Evolutionary conservation across 1,139 yeast species (phyloP).

Genomic region (Yamadazyma atlantica): DNA sequence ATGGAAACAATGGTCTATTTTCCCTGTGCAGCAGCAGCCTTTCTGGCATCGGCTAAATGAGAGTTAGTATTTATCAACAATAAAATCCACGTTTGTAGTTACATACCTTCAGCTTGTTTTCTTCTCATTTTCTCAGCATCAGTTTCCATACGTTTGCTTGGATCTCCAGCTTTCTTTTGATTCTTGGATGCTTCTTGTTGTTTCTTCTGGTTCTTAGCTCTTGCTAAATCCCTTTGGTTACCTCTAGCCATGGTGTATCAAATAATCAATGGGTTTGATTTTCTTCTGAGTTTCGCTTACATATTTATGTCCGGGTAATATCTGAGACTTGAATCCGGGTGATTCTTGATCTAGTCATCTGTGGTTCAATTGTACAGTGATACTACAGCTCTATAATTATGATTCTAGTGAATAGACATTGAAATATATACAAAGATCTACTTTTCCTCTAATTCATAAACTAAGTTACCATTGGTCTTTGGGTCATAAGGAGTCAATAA

Average conservation of each 20-base stretch:
- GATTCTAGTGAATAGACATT: too few relatives aligned
- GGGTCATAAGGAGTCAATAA: conserved; percentile 73
- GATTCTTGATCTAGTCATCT: too few relatives aligned
- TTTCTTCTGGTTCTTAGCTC: conserved; percentile 85
- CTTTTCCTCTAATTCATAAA: conserved; percentile 65
- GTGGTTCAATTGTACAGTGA: too few relatives aligned
- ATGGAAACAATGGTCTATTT: conserved; percentile 1
- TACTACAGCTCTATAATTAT: too few relatives aligned
- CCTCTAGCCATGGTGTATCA: conserved; percentile 77
- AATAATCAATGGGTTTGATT: background rate
- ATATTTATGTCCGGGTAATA: conserved; percentile 2
- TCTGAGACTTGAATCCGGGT: background rate
- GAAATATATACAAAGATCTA: conserved; percentile 12
- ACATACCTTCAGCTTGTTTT: conserved; percentile 81
- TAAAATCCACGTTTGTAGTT: conserved; percentile 6
- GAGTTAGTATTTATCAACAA: conserved; percentile 12
- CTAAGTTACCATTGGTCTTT: conserved; percentile 53
- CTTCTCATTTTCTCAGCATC: conserved; percentile 88
- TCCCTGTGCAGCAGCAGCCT: conserved; percentile 38
- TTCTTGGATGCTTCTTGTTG: conserved; percentile 59
- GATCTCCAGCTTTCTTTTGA: conserved; percentile 78
- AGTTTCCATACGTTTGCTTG: conserved; percentile 75
- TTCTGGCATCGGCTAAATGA: conserved; percentile 57
- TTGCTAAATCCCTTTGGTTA: conserved; percentile 91
- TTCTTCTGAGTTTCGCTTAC: background rate